Base-by-base conservation (phyloP, 345 rosid species). In the Chamaenerion angustifolium region DNA sequence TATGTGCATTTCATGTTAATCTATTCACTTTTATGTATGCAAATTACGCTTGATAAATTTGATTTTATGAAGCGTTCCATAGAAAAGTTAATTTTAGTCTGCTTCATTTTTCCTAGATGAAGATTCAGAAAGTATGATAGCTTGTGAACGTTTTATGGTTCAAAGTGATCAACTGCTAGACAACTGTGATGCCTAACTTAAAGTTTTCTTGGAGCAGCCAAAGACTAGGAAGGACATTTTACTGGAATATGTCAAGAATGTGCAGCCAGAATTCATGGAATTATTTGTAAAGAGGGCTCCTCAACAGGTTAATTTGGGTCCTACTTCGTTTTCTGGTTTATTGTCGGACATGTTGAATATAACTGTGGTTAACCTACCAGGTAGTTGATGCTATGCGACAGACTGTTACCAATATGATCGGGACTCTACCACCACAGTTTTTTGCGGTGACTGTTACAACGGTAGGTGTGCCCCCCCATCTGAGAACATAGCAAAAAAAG, bases 361-460 rank as follows among this genome's bases (percentile, higher is more conserved):
- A 1, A 8, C 12, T 12, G 15, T 40, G 23, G 40, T 41, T 35
- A 9, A 2, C 52, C 51, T 59, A 49, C 16, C 51, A 92, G 96
- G 95, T 82, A 45, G 98, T 92, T 61, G 98, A 87, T 56, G 98
- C 98, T 21, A 87, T 92, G 98, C 70, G 96, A 25, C 90, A 82
- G 62, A 87, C 98, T 0, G 95, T 92, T 59, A 75, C 95, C 16
- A 87, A 82, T 62, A 92, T 87, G 98, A 92, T 92, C 10, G 98
- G 96, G 43, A 80, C 98, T 4, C 61, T 92, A n/a, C 95, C 96
- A 16, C 89, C 95, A 0, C 95, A 92, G 56, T 92, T 87, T 68
- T 87, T 87, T 41, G 64, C 94, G 0, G 84, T 87, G 16, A 84
- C 90, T 1, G 78, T 92, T 57, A 65, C 85, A 52, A 77, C 96